Percentiles rank a stretch among this genome's conserved stretches.
Evolutionary conservation across 768 basidiomycete genomes (phyloP).

Genomic region (Hortiboletus campestris): DNA sequence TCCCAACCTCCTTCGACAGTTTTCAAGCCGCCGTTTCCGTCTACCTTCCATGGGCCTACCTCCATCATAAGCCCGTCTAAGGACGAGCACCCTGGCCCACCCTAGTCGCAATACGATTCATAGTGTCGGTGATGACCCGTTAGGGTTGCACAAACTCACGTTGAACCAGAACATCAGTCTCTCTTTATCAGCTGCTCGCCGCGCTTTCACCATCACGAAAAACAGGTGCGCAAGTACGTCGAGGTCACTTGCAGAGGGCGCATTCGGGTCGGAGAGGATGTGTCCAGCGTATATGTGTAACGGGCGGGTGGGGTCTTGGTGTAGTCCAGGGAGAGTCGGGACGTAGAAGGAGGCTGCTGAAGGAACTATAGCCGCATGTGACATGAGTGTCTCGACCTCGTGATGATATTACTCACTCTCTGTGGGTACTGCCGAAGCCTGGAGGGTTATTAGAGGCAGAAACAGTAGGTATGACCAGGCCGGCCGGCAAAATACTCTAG

Average conservation of each 20-base stretch:
- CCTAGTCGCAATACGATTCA: conserved; percentile 43
- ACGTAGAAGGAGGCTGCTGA: conserved; percentile 87
- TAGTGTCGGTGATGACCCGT: background rate
- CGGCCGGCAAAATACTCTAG: background rate
- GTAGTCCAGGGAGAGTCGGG: conserved; percentile 68
- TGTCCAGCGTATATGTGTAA: conserved; percentile 86
- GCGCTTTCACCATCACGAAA: conserved; percentile 88
- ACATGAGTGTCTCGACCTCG: background rate
- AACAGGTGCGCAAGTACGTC: conserved; percentile 76
- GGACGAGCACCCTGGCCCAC: conserved; percentile 95
- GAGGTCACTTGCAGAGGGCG: conserved; percentile 45
- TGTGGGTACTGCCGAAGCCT: conserved; percentile 32
- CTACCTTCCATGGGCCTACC: conserved; percentile 87
- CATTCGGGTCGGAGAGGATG: conserved; percentile 73
- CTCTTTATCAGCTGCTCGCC: conserved; percentile 85
- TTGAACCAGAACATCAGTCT: conserved; percentile 97
- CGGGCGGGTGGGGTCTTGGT: conserved; percentile 66
- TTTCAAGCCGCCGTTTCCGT: conserved; percentile 68
- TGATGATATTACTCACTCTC: conserved; percentile 36
- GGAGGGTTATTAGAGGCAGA: conserved; percentile 9
- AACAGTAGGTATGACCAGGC: conserved; percentile 18
- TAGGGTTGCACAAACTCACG: conserved; percentile 42
- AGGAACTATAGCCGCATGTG: conserved; percentile 46
- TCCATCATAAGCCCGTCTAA: conserved; percentile 99
- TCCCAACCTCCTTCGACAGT: conserved; percentile 92